phyloP scores from a whole-genome alignment of 2,329 filamentous ascomycete genomes.

The Diaporthe australafricana region DNA sequence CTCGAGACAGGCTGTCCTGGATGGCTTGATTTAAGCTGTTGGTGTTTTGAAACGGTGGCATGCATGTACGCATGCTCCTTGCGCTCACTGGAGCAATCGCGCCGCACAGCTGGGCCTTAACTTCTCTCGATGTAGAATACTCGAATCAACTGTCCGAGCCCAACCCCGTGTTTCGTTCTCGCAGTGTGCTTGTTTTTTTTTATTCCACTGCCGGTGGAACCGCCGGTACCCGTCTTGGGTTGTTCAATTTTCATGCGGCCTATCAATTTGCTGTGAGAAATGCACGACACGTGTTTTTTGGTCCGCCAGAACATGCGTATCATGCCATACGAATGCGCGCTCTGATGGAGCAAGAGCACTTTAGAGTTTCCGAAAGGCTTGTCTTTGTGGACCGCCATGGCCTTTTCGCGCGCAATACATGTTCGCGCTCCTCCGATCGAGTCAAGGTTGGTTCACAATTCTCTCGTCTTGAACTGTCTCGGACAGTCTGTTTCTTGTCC shows the following conservation, averaged over 20 bases:
- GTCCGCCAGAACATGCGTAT: neutral
- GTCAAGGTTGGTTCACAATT: neutral
- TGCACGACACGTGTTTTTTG: constrained; percentile 4
- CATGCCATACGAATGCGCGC: constrained; percentile 1
- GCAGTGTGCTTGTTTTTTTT: neutral
- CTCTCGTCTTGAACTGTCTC: neutral
- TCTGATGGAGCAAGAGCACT: neutral
- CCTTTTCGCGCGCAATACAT: neutral
- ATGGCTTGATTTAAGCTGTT: too few relatives aligned
- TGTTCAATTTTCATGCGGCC: neutral
- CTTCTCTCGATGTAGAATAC: neutral
- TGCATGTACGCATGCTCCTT: too few relatives aligned
- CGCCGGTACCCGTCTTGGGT: too few relatives aligned
- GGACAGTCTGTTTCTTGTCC: neutral
- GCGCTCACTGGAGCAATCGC: neutral
- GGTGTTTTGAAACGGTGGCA: too few relatives aligned
- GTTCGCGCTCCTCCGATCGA: neutral
- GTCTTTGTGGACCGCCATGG: neutral
- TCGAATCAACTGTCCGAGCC: neutral
- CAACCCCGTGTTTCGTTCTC: neutral
- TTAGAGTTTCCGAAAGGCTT: neutral
- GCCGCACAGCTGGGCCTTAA: neutral
- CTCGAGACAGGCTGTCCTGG: neutral
- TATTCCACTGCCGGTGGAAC: neutral
- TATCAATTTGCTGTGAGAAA: neutral